A percentile compares a stretch with the other conserved stretches of the same genome.
phyloP scores from a whole-genome alignment of 331 rosid genomes.

The Arachis monticola region DNA sequence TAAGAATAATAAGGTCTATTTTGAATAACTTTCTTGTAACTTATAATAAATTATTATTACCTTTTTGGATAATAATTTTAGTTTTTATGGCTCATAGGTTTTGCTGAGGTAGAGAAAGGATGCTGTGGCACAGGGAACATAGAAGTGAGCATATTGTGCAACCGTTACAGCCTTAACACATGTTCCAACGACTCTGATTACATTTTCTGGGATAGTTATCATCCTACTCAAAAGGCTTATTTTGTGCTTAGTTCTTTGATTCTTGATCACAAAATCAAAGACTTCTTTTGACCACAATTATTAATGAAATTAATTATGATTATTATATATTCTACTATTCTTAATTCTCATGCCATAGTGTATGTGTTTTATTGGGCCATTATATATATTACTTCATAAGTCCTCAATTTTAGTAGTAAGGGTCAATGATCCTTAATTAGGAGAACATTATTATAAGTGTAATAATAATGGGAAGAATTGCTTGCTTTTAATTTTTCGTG shows the following conservation, averaged over 20 bases:
- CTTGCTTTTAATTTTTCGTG: neutral
- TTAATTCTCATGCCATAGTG: neutral
- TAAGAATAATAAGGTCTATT: too few relatives aligned
- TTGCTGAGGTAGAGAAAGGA: slow-evolving; percentile 57
- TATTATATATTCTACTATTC: neutral
- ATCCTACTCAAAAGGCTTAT: slow-evolving; percentile 61
- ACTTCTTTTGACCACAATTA: slow-evolving; percentile 49
- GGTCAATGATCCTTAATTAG: neutral
- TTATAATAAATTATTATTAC: too few relatives aligned
- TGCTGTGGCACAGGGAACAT: slow-evolving; percentile 74
- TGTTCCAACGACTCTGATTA: slow-evolving; percentile 53
- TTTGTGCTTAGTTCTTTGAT: slow-evolving; percentile 37
- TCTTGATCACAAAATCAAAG: slow-evolving; percentile 32
- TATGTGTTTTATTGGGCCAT: neutral
- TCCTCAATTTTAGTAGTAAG: neutral
- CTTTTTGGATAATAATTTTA: too few relatives aligned
- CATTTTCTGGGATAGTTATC: slow-evolving; percentile 84
- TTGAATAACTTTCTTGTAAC: too few relatives aligned
- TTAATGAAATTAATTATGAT: neutral
- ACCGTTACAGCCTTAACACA: slow-evolving; percentile 35
- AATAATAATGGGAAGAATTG: neutral
- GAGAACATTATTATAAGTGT: neutral
- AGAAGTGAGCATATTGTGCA: slow-evolving; percentile 64
- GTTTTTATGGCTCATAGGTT: slow-evolving; percentile 44
- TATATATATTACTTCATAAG: neutral